Evolutionary conservation across 306 rosid species (phyloP).

Genomic region (Purshia tridentata): DNA sequence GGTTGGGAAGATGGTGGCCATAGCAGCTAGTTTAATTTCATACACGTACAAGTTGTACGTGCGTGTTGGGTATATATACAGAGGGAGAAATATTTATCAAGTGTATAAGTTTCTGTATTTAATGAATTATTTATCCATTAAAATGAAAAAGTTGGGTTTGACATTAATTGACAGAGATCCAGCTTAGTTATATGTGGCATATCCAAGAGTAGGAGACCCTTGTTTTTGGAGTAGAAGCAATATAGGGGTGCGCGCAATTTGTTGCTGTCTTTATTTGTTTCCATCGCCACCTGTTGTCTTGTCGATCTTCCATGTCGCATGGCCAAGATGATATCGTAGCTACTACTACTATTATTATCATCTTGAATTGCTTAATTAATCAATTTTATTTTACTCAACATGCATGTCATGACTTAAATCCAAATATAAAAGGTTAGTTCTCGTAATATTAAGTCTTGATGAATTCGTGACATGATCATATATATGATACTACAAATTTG

Average conservation of each 20-base stretch:
- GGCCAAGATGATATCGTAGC: too few species aligned
- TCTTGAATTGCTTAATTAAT: too few species aligned
- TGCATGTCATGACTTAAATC: too few species aligned
- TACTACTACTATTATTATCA: too few species aligned
- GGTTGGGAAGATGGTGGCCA: constrained; percentile 37
- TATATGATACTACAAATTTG: too few species aligned
- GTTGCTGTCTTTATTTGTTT: constrained; percentile 17
- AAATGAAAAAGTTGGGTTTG: constrained; percentile 16
- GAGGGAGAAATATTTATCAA: too few species aligned
- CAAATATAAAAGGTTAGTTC: too few species aligned
- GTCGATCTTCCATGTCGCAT: not conserved
- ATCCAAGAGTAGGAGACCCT: constrained; percentile 29
- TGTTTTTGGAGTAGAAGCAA: constrained; percentile 25
- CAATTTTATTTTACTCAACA: too few species aligned
- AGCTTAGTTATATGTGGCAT: constrained; percentile 15
- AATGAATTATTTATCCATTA: too few species aligned
- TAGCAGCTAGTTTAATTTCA: not conserved
- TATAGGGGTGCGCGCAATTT: not conserved
- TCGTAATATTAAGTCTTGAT: too few species aligned
- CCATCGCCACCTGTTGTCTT: constrained; percentile 9
- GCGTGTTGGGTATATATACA: constrained; percentile 7
- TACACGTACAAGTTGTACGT: not conserved
- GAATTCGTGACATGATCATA: too few species aligned
- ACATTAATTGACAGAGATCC: not conserved
- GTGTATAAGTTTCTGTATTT: too few species aligned